A percentile compares a stretch with the other conserved stretches of the same genome.
Evolutionary conservation across 1,284 basidiomycete species (phyloP).

Genomic region (Stereum hirsutum): DNA sequence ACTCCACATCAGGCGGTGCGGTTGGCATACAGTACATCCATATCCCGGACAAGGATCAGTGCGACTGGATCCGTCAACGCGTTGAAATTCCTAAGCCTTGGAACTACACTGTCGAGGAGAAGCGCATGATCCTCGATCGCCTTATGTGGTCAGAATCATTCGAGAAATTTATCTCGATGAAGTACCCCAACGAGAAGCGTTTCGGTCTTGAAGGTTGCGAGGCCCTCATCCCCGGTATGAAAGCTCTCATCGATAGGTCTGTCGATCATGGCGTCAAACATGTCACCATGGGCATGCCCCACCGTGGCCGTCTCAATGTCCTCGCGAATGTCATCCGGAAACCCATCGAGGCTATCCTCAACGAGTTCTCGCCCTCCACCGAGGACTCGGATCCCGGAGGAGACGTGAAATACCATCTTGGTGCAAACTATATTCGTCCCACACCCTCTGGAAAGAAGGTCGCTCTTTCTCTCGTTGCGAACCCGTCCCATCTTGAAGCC

Average conservation of each 20-base stretch:
- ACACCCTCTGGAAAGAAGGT: conserved; percentile 99
- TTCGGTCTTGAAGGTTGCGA: conserved; percentile 99
- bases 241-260: conserved; percentile 96
- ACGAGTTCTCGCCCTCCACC: conserved; percentile 84
- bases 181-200: conserved; percentile 99
- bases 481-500: conserved; percentile 97
- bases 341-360: conserved; percentile 96
- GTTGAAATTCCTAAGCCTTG: conserved; percentile 96
- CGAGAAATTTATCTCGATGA: conserved; percentile 97
- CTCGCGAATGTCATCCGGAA: conserved; percentile 98
- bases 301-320: conserved; percentile 97
- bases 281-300: conserved; percentile 98
- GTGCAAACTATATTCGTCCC: conserved; percentile 97
- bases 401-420: conserved; percentile 99
- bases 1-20: conserved; percentile 58
- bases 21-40: conserved; percentile 98
- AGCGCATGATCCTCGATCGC: conserved; percentile 97
- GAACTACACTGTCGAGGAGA: conserved; percentile 97
- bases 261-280: conserved; percentile 95
- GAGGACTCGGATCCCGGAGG: conserved; percentile 80
- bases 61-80: conserved; percentile 98
- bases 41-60: conserved; percentile 97
- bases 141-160: conserved; percentile 99
- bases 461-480: conserved; percentile 94
- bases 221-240: conserved; percentile 97